A percentile compares a stretch with the other conserved stretches of the same genome.
Conservation (phyloP, 2,329 filamentous ascomycete genomes). For the Penicillium sp. region DNA sequence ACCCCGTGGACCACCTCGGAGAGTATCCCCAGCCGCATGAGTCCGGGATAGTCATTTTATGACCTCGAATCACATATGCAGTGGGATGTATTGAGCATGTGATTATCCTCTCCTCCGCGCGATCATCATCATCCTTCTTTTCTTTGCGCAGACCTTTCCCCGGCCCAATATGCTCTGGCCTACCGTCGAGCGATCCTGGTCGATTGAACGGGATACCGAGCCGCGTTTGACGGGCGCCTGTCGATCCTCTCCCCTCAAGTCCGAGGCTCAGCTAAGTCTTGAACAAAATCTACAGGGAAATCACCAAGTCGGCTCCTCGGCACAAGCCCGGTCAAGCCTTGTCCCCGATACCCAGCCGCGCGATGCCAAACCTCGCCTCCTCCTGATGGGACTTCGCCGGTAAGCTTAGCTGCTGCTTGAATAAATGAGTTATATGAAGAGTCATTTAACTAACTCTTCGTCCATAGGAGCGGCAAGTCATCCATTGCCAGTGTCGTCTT, state of each 20-base stretch:
- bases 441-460: not conserved
- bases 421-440: not conserved
- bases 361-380: conserved; percentile 76
- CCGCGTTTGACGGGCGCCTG: not conserved
- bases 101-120: not conserved
- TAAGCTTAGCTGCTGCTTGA: conserved; percentile 55
- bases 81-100: not conserved
- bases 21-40: not conserved
- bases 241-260: conserved; percentile 19
- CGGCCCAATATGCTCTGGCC: conserved; percentile 17
- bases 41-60: not conserved
- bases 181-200: conserved; percentile 20
- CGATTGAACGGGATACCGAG: conserved; percentile 6
- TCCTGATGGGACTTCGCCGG: conserved; percentile 96
- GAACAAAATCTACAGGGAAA: conserved; percentile 38
- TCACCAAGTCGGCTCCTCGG: conserved; percentile 30
- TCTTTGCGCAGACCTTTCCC: not conserved
- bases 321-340: conserved; percentile 31
- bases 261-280: conserved; percentile 42
- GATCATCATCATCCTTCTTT: not conserved
- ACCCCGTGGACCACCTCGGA: conserved; percentile 2
- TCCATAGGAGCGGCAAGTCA: conserved; percentile 86
- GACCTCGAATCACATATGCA: not conserved
- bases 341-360: conserved; percentile 49
- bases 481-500: conserved; percentile 99